Evolutionary conservation across 345 rosid species (phyloP).

Genomic region (Clarkia xantiana): DNA sequence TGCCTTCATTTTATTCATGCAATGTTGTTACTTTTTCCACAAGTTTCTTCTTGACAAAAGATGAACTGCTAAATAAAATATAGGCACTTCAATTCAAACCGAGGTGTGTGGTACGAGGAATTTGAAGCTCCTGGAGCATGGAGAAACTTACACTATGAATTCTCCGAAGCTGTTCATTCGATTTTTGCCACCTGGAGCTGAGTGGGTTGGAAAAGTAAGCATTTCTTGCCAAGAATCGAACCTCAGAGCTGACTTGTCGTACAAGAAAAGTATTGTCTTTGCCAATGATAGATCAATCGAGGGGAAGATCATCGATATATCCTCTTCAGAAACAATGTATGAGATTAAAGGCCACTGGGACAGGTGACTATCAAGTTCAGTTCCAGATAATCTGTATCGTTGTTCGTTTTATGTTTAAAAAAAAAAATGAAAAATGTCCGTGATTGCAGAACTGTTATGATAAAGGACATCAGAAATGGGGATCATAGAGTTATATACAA

Average conservation of each 20-base stretch:
- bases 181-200: slow-evolving; percentile 46
- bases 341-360: slow-evolving; percentile 67
- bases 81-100: slow-evolving; percentile 56
- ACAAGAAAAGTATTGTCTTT: slow-evolving; percentile 20
- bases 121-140: slow-evolving; percentile 35
- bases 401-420: too few species aligned
- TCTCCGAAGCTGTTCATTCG: slow-evolving; percentile 48
- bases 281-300: slow-evolving; percentile 31
- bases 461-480: slow-evolving; percentile 39
- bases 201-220: slow-evolving; percentile 52
- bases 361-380: slow-evolving; percentile 21
- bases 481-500: slow-evolving; percentile 37
- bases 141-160: slow-evolving; percentile 72
- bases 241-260: slow-evolving; percentile 48
- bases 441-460: slow-evolving; percentile 35
- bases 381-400: too few species aligned
- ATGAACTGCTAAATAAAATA: neutral
- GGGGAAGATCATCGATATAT: slow-evolving; percentile 49
- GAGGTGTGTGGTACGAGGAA: slow-evolving; percentile 50
- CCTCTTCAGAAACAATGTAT: slow-evolving; percentile 26
- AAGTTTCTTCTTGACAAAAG: neutral
- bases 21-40: neutral
- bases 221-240: slow-evolving; percentile 49
- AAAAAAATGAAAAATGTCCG: too few species aligned
- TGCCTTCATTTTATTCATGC: neutral